Percentiles rank a stretch among this genome's conserved stretches.
These are phyloP conservation scores for Rutstroemia sp. DNA, from an alignment of 2,329 filamentous ascomycete genomes.

Conservation along the genomic window DNA sequence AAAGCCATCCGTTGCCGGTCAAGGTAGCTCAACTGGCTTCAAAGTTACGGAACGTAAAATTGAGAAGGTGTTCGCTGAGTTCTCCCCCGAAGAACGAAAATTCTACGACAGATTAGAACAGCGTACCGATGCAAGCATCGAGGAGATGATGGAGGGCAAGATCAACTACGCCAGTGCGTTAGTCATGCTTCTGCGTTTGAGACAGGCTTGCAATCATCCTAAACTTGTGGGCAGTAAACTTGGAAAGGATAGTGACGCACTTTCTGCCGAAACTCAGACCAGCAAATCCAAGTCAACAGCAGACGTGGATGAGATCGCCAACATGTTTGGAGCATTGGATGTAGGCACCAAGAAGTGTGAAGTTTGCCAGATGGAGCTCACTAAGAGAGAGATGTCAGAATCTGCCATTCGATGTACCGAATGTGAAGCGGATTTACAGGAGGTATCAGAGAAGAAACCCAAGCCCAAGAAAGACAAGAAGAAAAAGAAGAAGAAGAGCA, in stretches of 20 bases:
- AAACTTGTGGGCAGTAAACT: constrained; percentile 80
- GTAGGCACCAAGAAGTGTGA: constrained; percentile 30
- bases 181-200: constrained; percentile 79
- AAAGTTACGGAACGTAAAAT: constrained; percentile 89
- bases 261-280: constrained; percentile 53
- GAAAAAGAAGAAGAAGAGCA: constrained; percentile 31
- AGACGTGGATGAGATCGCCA: constrained; percentile 71
- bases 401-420: constrained; percentile 59
- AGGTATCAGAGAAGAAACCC: constrained; percentile 41
- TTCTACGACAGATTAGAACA: constrained; percentile 83
- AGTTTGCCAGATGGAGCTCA: constrained; percentile 27
- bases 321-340: constrained; percentile 77
- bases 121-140: constrained; percentile 77
- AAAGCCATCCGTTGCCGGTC: constrained; percentile 43
- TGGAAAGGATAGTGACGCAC: constrained; percentile 78
- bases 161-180: constrained; percentile 91
- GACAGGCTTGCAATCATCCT: constrained; percentile 93
- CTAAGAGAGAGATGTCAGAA: constrained; percentile 24
- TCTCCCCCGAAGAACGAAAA: constrained; percentile 69
- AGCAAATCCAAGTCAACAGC: constrained; percentile 38
- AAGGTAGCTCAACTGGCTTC: constrained; percentile 58
- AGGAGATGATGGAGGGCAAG: constrained; percentile 79
- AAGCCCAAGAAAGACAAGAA: constrained; percentile 34
- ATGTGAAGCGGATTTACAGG: constrained; percentile 68
- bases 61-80: constrained; percentile 68